Evolutionary conservation across 371 early-diverging fungal species (phyloP).

Genomic region (Haplosporangium sp.): DNA sequence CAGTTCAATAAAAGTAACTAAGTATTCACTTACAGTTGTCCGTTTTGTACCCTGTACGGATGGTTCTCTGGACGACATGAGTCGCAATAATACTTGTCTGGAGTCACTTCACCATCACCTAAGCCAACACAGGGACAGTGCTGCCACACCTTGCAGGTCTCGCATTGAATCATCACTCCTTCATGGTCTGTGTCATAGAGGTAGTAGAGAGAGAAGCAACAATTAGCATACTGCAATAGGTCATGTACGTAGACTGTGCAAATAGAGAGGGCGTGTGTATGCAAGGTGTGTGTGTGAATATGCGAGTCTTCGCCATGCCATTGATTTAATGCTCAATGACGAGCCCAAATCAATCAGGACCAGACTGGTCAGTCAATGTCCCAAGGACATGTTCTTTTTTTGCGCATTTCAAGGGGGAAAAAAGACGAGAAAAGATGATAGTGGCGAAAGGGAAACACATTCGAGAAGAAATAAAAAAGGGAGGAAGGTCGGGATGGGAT

Average conservation of each 20-base stretch:
- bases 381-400: too few species aligned
- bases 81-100: slow-evolving; percentile 91
- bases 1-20: not conserved
- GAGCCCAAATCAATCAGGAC: too few species aligned
- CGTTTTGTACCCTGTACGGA: slow-evolving; percentile 61
- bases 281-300: not conserved
- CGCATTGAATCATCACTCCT: slow-evolving; percentile 91
- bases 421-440: not conserved
- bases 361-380: too few species aligned
- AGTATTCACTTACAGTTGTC: slow-evolving; percentile 49
- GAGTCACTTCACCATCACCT: slow-evolving; percentile 71
- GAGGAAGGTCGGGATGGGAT: not conserved
- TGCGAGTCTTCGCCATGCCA: not conserved
- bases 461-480: not conserved
- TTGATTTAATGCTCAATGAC: too few species aligned
- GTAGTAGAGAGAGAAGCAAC: slow-evolving; percentile 1
- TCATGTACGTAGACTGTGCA: not conserved
- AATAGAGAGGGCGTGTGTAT: not conserved
- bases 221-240: too few species aligned
- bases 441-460: slow-evolving; percentile 1
- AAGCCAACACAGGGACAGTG: slow-evolving; percentile 89
- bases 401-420: not conserved
- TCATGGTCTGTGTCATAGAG: slow-evolving; percentile 65
- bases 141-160: slow-evolving; percentile 92
- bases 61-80: slow-evolving; percentile 84